Evolutionary conservation across 1,139 yeast species (phyloP).

Genomic region (Diutina rugosa): DNA sequence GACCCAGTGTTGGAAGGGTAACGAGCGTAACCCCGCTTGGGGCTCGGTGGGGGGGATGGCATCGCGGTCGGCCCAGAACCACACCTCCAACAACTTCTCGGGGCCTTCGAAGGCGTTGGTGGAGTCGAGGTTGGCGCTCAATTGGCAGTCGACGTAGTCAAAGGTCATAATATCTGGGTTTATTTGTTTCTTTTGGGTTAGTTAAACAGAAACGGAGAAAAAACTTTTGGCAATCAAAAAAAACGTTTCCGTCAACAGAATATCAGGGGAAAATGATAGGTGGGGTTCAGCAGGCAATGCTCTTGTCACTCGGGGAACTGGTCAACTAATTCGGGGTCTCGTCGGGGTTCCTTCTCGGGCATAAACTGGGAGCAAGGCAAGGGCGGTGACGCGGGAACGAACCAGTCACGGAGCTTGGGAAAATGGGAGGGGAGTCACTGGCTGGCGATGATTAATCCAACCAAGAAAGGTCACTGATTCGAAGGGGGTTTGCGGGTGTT

Average conservation of each 20-base stretch:
- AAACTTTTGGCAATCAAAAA: conserved; percentile 2
- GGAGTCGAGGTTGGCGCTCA: conserved; percentile 74
- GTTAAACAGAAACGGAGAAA: conserved; percentile 2
- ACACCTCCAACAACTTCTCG: conserved; percentile 80
- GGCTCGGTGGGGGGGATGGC: conserved; percentile 23
- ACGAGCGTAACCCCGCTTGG: conserved; percentile 42
- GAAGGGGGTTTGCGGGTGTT: no score
- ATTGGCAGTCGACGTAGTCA: conserved; percentile 57
- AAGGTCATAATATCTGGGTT: neutral
- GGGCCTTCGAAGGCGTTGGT: conserved; percentile 95
- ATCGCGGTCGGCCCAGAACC: conserved; percentile 48
- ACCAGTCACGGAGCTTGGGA: neutral
- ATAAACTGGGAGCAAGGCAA: neutral
- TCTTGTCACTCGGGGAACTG: neutral
- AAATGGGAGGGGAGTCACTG: neutral
- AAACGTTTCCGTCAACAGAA: conserved; percentile 1
- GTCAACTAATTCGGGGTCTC: neutral
- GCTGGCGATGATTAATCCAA: neutral
- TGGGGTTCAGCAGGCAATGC: neutral
- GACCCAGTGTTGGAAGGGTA: conserved; percentile 61
- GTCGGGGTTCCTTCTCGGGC: conserved; percentile 3
- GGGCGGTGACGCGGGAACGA: neutral
- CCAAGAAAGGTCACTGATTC: neutral
- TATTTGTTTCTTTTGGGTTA: conserved; percentile 1
- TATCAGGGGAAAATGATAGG: neutral